Conservation (phyloP, 1,139 yeast genomes). For the Blastobotrys capitulatus region DNA sequence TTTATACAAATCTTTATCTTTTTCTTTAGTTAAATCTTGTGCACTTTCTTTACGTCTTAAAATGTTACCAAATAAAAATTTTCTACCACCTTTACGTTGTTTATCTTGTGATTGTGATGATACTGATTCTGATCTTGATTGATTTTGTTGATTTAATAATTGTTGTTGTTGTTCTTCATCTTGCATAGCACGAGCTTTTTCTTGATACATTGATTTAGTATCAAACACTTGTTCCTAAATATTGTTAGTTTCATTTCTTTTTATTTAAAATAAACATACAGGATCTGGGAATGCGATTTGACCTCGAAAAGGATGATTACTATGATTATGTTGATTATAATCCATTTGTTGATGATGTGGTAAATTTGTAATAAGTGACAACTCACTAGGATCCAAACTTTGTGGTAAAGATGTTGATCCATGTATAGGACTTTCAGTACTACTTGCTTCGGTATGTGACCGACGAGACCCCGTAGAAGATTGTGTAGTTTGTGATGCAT, state of each 20-base stretch:
- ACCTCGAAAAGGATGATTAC: background rate
- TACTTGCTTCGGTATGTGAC: conserved; percentile 9
- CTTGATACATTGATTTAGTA: conserved; percentile 20
- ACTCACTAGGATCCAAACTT: conserved; percentile 18
- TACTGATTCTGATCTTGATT: conserved; percentile 20
- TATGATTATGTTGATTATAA: conserved; percentile 5
- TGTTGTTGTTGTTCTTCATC: background rate
- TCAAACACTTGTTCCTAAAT: conserved; percentile 21
- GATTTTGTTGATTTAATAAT: background rate
- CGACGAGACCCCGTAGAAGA: conserved; percentile 14
- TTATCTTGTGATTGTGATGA: conserved; percentile 19
- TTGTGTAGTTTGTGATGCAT: conserved; percentile 19
- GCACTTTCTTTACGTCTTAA: conserved; percentile 25
- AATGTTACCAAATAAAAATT: conserved; percentile 22
- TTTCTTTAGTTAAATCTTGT: conserved; percentile 16
- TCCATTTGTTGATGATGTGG: conserved; percentile 12
- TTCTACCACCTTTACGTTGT: conserved; percentile 15
- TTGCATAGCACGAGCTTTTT: conserved; percentile 10
- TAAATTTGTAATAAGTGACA: conserved; percentile 16
- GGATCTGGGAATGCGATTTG: conserved; percentile 14
- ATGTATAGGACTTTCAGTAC: conserved; percentile 13
- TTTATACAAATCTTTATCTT: conserved; percentile 1
- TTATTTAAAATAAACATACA: conserved; percentile 8
- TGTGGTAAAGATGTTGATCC: conserved; percentile 17
- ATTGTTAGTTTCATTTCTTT: background rate